phyloP scores from a whole-genome alignment of 345 rosid species.

The Mercurialis annua region DNA sequence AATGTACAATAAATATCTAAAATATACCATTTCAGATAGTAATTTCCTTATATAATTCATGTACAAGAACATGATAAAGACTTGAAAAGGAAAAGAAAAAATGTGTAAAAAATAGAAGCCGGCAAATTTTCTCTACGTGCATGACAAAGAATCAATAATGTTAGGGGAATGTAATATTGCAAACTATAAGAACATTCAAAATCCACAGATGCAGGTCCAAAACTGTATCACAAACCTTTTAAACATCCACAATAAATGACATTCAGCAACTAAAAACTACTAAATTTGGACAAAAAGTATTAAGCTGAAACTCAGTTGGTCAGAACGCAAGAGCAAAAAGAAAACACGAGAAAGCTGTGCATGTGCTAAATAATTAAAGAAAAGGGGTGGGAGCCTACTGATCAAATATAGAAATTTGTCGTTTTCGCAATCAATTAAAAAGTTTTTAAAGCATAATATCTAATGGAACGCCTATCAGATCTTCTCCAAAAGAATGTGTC shows the following conservation, averaged over 20 bases:
- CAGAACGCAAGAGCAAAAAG: background rate
- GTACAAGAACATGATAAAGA: background rate
- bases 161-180: conserved; percentile 7
- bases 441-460: background rate
- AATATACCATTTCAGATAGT: background rate
- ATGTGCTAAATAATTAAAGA: background rate
- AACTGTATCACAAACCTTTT: too few species aligned
- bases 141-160: background rate
- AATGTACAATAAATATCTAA: background rate
- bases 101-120: background rate
- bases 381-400: too few species aligned
- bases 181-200: background rate
- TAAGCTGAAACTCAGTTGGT: too few species aligned
- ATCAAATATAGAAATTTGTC: background rate
- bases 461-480: background rate
- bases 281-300: too few species aligned
- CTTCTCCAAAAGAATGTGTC: background rate
- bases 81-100: background rate
- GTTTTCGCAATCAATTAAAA: background rate
- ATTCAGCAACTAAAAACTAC: too few species aligned
- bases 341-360: background rate
- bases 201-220: background rate
- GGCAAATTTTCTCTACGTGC: background rate
- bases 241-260: too few species aligned
- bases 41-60: background rate